Conservation (phyloP, 202 grass and related monocot species). For the Sporobolus alterniflorus region DNA sequence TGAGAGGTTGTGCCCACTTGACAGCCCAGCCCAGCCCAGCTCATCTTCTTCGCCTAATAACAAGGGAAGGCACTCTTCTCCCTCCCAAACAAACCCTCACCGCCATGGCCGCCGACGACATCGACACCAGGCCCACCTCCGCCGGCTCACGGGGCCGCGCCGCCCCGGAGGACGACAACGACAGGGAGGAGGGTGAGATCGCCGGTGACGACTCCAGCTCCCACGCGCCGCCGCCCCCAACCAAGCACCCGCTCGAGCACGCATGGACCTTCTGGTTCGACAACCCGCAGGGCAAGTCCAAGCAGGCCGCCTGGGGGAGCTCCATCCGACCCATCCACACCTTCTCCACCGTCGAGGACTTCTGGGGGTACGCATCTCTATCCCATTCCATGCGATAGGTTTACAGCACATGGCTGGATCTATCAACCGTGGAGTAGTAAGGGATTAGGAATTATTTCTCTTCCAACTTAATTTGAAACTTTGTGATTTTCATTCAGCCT, state of each 20-base stretch:
- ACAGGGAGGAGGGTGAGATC: conserved; percentile 80
- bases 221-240: conserved; percentile 4
- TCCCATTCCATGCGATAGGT: too few relatives aligned
- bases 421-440: not conserved
- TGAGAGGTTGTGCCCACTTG: too few relatives aligned
- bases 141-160: not conserved
- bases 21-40: too few relatives aligned
- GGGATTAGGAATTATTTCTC: not conserved
- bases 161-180: conserved; percentile 35
- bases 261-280: conserved; percentile 98
- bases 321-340: conserved; percentile 81
- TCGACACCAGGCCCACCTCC: conserved; percentile 34
- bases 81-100: not conserved
- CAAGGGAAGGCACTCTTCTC: not conserved
- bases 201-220: conserved; percentile 42
- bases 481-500: conserved; percentile 56
- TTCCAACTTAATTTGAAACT: conserved; percentile 2
- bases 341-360: conserved; percentile 89
- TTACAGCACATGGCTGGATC: not conserved
- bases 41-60: too few relatives aligned
- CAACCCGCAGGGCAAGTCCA: conserved; percentile 67
- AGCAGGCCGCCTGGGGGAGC: conserved; percentile 70
- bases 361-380: conserved; percentile 79
- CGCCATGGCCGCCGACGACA: conserved; percentile 58
- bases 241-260: conserved; percentile 70